These are phyloP conservation scores for Quercus rubra DNA, from an alignment of 306 rosid genomes.

Conservation along the genomic window DNA sequence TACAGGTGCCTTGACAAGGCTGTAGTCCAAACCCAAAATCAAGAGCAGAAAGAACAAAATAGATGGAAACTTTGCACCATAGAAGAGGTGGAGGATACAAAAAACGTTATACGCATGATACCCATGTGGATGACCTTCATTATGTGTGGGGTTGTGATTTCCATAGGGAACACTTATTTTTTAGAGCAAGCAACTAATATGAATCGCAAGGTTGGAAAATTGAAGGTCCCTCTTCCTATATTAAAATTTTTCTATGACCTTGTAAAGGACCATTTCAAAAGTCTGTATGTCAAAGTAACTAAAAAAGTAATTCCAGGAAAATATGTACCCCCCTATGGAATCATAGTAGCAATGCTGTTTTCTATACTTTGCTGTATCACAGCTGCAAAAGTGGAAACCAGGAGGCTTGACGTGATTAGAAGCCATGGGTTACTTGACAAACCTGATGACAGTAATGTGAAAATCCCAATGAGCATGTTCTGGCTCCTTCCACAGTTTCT, in stretches of 20 bases:
- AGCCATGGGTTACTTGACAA: conserved; percentile 23
- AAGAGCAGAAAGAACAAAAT: neutral
- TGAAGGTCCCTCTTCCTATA: conserved; percentile 14
- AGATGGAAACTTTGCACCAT: conserved; percentile 31
- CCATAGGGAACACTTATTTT: conserved; percentile 33
- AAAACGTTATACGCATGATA: conserved; percentile 1
- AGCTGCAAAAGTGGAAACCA: conserved; percentile 32
- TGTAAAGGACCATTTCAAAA: neutral
- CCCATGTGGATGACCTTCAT: conserved; percentile 18
- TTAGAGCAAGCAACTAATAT: conserved; percentile 27
- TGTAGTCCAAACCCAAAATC: conserved; percentile 1
- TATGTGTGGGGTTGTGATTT: conserved; percentile 23
- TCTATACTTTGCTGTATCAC: conserved; percentile 29
- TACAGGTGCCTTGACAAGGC: conserved; percentile 36
- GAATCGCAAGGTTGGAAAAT: conserved; percentile 20
- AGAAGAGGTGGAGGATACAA: conserved; percentile 32
- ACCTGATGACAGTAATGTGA: neutral
- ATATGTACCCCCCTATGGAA: neutral
- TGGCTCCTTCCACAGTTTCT: conserved; percentile 38
- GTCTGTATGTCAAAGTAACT: neutral
- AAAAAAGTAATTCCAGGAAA: neutral
- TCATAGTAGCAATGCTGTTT: conserved; percentile 15
- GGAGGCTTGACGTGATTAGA: conserved; percentile 19
- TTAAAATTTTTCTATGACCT: neutral
- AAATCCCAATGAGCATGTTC: conserved; percentile 31